A percentile compares a stretch with the other conserved stretches of the same genome.
Evolutionary conservation across 108 stramenopile species (phyloP).

Genomic region (Bacterosira constricta): DNA sequence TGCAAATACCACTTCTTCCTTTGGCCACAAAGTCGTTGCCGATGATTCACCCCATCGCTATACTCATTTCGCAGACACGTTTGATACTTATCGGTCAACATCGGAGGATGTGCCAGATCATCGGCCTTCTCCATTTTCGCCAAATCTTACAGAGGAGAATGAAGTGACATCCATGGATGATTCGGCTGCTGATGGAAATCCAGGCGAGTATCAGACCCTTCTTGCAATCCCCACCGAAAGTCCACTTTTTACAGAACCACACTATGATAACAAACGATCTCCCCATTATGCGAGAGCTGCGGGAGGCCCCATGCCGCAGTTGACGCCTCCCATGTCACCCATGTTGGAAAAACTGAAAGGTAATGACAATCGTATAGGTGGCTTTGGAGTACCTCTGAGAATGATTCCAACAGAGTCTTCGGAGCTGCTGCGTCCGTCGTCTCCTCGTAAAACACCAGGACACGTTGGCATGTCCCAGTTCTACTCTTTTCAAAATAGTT

Average conservation of each 20-base stretch:
- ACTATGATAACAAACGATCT: too few species aligned
- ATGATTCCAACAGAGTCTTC: conserved; percentile 30
- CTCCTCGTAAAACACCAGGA: not conserved
- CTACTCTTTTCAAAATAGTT: conserved; percentile 36
- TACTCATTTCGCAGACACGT: conserved; percentile 9
- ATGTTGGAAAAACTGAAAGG: not conserved
- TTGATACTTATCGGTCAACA: too few species aligned
- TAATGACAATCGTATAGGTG: conserved; percentile 5
- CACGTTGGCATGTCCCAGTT: conserved; percentile 29
- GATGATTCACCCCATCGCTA: not conserved
- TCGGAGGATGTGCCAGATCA: too few species aligned
- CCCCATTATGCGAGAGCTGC: conserved; percentile 4
- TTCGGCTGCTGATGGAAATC: too few species aligned
- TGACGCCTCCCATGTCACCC: not conserved
- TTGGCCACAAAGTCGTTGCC: not conserved
- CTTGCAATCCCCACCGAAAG: too few species aligned
- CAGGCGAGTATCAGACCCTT: too few species aligned
- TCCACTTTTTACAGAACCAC: too few species aligned
- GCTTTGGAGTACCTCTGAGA: conserved; percentile 21
- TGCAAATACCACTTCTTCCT: not conserved
- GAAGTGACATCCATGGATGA: too few species aligned
- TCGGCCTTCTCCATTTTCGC: too few species aligned
- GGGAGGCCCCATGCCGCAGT: not conserved
- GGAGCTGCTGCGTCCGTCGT: conserved; percentile 15
- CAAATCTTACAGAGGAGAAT: too few species aligned